Base-by-base conservation (phyloP, 805 yeast genomes). In the Candida endomychidarum region DNA sequence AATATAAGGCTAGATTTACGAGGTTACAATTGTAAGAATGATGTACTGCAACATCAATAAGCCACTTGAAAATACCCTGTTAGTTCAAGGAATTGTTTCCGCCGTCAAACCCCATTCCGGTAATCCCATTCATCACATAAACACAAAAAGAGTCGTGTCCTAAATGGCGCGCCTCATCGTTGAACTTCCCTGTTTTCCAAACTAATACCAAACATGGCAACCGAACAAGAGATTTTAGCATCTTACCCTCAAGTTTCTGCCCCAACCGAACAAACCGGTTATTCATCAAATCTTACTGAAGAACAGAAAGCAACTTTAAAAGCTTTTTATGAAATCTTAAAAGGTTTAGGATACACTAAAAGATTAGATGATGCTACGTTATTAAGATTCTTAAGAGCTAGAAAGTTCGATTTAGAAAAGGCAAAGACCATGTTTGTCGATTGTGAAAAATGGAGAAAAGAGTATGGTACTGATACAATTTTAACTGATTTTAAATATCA, bases 381-480 rank as follows among this genome's bases (percentile, higher is more conserved):
- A 49, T 70, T 78, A 47, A 81, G 99, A 53, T 91, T 91, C 66
- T 71, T 91, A 49, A 80, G 98, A 57, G 98, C 99, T 6, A 81
- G 99, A 66, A 90, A 89, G 73, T 91, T 93, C 58, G 96, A 89
- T 54, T 71, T 89, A 24, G 75, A 70, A 44, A 78, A 81, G 56
- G 84, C 98, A 20, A 74, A 76, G 56, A 78, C 74, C 45, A 91
- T 93, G 98, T 89, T 74, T 58, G 78, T 72, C 45, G 80, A 77
- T 46, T 89, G 96, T 65, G 96, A 93, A 68, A 77, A 76, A 46
- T 91, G 99, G 99, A 81, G 99, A 64, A 67, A 75, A 55, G 85
- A 81, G 47, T 87, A 75, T 51, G 96, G 96, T 47, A 80, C 87
- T 24, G 85, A 91, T 66, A 86, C 90, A 34, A 84, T 91, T 48